phyloP scores from a whole-genome alignment of 2,329 filamentous ascomycete species.

The Fusarium avenaceum region DNA sequence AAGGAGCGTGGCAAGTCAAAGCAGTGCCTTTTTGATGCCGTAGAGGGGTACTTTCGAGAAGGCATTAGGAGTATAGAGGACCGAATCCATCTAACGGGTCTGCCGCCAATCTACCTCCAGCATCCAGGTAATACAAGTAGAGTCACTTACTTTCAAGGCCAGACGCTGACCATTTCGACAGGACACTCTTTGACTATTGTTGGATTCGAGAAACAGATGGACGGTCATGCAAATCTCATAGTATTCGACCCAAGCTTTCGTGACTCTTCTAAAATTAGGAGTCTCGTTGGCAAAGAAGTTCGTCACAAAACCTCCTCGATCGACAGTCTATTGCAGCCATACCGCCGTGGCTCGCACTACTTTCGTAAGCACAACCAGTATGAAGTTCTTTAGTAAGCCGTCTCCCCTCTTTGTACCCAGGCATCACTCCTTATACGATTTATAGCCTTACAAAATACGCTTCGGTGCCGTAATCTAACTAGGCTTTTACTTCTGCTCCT shows the following conservation, averaged over 20 bases:
- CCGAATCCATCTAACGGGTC: constrained; percentile 75
- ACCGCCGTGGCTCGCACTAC: constrained; percentile 78
- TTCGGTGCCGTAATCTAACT: background rate
- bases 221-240: constrained; percentile 77
- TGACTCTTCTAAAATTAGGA: constrained; percentile 73
- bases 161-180: constrained; percentile 41
- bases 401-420: background rate
- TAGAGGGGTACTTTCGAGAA: constrained; percentile 82
- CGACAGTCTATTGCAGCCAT: constrained; percentile 72
- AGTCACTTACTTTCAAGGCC: background rate
- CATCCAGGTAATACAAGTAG: constrained; percentile 71
- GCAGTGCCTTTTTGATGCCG: constrained; percentile 71
- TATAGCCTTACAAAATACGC: constrained; percentile 41
- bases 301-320: constrained; percentile 56
- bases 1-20: constrained; percentile 60
- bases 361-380: constrained; percentile 80
- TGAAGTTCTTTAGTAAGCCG: constrained; percentile 78
- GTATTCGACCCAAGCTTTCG: constrained; percentile 91
- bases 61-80: constrained; percentile 58
- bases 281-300: constrained; percentile 66
- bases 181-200: constrained; percentile 93
- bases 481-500: constrained; percentile 53
- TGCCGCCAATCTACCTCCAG: constrained; percentile 92
- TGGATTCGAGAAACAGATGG: constrained; percentile 78
- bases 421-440: constrained; percentile 15